Base-by-base conservation (phyloP, 2,329 filamentous ascomycete species). In the Dothideomycetes sp. region DNA sequence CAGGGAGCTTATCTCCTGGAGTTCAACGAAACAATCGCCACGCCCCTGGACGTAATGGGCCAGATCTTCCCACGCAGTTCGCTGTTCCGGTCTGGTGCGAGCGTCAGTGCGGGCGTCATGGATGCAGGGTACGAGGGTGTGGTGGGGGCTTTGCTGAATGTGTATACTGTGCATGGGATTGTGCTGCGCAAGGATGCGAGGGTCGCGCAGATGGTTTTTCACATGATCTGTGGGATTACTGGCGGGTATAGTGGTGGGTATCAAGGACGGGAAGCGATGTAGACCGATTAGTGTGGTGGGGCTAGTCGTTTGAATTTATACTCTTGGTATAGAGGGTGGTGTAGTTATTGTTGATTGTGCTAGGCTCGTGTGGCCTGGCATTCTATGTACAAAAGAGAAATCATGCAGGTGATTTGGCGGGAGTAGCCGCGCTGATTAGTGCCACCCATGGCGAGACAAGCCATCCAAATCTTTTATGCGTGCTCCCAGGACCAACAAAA, bases 81-180 rank as follows among this genome's bases (percentile, higher is more conserved):
- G 3, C 48, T 68, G 3, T 68, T 55, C 44, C 48, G 63, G 3
- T 64, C 60, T 10, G 63, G 64, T 0, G 59, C 56, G 1, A 33
- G 49, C 1, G 39, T 67, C 11, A 46, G 39, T 24, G 60, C 63
- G 8, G 63, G 64, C 1, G 61, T 66, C 3, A 52, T 66, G 34
- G 64, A 68, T 45, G 53, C 54, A 16, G 64, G 63, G 3, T 68
- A 67, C 44, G 48, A 60, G 27, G 65, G 64, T 15, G 57, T 57
- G 3, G 38, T 66, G 9, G 62, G 62, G 0, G 60, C 55, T 15
- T 44, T 65, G 46, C 44, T 66, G 45, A 52, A 63, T 12, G 37
- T 38, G 5, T 33, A 38, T 30, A 38, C 33, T n/a, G 19, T 31
- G 2, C 29, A 47, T 14, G 63, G 63, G 0, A 24, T 64, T n/a